phyloP scores from a whole-genome alignment of 257 asterid genomes.

The Avicennia marina region DNA sequence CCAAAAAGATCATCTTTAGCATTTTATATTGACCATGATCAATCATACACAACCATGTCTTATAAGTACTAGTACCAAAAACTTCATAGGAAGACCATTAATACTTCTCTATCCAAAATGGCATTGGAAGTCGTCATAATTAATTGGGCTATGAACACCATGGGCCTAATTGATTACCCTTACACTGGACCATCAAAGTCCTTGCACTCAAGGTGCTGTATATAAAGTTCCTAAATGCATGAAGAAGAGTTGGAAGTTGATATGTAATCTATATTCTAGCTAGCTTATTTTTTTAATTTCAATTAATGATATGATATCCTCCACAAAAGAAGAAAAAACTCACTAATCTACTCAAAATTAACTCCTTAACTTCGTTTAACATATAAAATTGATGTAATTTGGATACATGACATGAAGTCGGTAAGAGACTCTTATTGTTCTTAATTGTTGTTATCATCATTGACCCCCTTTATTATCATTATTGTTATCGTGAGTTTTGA shows the following conservation, averaged over 20 bases:
- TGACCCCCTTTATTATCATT: too few species aligned
- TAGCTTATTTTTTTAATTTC: too few species aligned
- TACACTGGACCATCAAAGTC: conserved; percentile 19
- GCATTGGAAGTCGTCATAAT: conserved; percentile 16
- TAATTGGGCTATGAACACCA: conserved; percentile 1
- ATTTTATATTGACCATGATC: conserved; percentile 8
- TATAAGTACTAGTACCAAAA: conserved; percentile 1
- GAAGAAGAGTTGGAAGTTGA: conserved; percentile 20
- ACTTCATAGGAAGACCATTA: not conserved
- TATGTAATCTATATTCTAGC: too few species aligned
- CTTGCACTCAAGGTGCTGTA: not conserved
- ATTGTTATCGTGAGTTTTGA: too few species aligned
- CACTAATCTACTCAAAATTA: not conserved
- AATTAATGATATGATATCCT: too few species aligned
- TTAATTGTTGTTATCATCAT: not conserved
- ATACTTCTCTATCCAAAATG: conserved; percentile 17
- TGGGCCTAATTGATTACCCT: conserved; percentile 18
- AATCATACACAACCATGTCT: not conserved
- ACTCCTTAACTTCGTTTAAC: not conserved
- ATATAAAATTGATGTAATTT: not conserved
- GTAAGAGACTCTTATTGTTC: too few species aligned
- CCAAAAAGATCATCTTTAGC: not conserved
- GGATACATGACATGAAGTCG: not conserved
- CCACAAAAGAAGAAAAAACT: not conserved
- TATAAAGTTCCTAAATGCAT: conserved; percentile 17